Conservation (phyloP, 768 basidiomycete species). For the Tylopilus cervinicoccineus region DNA sequence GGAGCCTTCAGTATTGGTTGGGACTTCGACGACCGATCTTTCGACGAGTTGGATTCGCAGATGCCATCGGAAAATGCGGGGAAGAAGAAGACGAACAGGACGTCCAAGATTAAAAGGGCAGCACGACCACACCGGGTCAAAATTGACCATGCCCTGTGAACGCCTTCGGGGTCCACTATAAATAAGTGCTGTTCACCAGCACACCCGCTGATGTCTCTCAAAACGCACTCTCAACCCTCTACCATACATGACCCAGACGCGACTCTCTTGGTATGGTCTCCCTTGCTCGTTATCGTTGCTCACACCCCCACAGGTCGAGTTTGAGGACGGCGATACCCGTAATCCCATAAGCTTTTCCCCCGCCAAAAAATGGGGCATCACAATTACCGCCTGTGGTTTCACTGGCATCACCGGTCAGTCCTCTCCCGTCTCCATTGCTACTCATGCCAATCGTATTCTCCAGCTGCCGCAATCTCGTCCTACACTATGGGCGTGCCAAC, state of each 20-base stretch:
- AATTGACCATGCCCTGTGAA: slow-evolving; percentile 11
- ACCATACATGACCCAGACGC: slow-evolving; percentile 13
- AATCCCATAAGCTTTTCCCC: slow-evolving; percentile 39
- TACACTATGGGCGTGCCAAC: slow-evolving; percentile 54
- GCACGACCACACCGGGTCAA: slow-evolving; percentile 2
- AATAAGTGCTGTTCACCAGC: neutral
- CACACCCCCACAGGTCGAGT: slow-evolving; percentile 34
- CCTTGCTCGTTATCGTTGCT: neutral
- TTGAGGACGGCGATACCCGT: slow-evolving; percentile 33
- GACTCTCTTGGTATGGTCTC: slow-evolving; percentile 11
- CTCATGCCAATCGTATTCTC: neutral
- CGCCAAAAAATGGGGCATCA: slow-evolving; percentile 41
- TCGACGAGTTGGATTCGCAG: slow-evolving; percentile 9
- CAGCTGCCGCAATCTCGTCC: slow-evolving; percentile 48
- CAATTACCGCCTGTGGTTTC: slow-evolving; percentile 32
- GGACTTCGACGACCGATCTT: slow-evolving; percentile 12
- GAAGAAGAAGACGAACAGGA: slow-evolving; percentile 2
- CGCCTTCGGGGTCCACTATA: slow-evolving; percentile 6
- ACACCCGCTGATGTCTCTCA: slow-evolving; percentile 8
- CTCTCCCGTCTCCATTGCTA: neutral
- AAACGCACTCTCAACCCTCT: slow-evolving; percentile 10
- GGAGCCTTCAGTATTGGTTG: slow-evolving; percentile 1
- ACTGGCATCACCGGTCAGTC: slow-evolving; percentile 30
- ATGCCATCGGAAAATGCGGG: slow-evolving; percentile 5
- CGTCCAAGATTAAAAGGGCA: neutral